phyloP scores from a whole-genome alignment of 2,329 filamentous ascomycete species.

The Coleophoma eucalyptorum region DNA sequence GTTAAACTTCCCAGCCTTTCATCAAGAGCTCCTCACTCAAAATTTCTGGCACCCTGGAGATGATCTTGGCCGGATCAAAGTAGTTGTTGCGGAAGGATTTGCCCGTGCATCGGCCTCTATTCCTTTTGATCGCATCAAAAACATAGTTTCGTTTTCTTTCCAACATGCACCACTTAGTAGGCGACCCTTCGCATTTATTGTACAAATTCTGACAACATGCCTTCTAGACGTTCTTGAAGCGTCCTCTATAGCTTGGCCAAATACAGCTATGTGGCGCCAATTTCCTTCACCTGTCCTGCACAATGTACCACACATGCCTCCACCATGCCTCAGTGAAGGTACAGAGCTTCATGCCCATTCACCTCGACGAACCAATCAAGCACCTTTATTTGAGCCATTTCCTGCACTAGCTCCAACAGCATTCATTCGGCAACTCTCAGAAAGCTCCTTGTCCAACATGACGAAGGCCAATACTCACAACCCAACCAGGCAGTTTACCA shows the following conservation, averaged over 20 bases:
- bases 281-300: conserved; percentile 11
- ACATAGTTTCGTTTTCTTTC: conserved; percentile 76
- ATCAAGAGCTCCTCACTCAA: conserved; percentile 64
- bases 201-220: neutral
- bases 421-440: no score
- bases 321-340: neutral
- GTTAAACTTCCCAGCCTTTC: conserved; percentile 72
- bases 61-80: conserved; percentile 68
- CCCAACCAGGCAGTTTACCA: conserved; percentile 5
- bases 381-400: no score
- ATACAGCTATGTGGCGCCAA: conserved; percentile 63
- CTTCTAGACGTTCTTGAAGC: conserved; percentile 65
- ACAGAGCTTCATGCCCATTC: conserved; percentile 61
- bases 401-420: no score
- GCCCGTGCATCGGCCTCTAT: conserved; percentile 44
- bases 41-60: conserved; percentile 70
- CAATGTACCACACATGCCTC: no score
- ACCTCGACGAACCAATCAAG: conserved; percentile 35
- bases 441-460: no score
- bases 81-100: conserved; percentile 73
- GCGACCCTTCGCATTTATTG: conserved; percentile 15
- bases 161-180: conserved; percentile 77
- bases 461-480: conserved; percentile 12
- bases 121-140: conserved; percentile 65
- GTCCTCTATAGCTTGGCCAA: conserved; percentile 77